Evolutionary conservation across 2,329 filamentous ascomycete species (phyloP), one percentile per base, ranked within the genome.

Genomic region (Didymella lethalis): DNA sequence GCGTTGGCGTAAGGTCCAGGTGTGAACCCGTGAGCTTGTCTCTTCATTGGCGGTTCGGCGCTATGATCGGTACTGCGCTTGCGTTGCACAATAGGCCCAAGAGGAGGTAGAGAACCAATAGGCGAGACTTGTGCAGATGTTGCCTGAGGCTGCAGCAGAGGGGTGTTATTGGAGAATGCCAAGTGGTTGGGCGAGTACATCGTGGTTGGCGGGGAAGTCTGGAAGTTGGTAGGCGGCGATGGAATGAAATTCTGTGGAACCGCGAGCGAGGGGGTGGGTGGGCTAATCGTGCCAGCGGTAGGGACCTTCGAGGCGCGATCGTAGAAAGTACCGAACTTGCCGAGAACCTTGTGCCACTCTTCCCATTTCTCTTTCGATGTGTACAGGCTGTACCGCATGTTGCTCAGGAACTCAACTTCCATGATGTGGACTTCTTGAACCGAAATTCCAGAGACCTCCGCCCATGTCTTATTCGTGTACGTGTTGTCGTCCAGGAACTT

Each of bases 401-500:
- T 98, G 82, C 94, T 97, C 63, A 99, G 82, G 70, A 99, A 99
- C 77, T 99, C 95, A n/a, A 99, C 95, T 77, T 99, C 95, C 95
- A 99, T 99, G 44, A 97, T 90, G 75, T 99, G 95, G 50, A 99
- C 97, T 78, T 99, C 95, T 61, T 90, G 88, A 12, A 98, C 94
- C 1, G 91, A 88, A 61, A 99, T 97, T 44, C 91, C 91, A 0
- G 95, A 98, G 11, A 99, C 95, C 71, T 99, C 95, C 2, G 94
- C 95, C 95, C 95, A 99, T 0, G 95, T 99, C 82, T 98, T 97
- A 82, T 99, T 99, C 36, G 95, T 98, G 79, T 99, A 99, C 0
- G 95, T 98, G 77, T 98, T 99, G 77, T 99, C 95, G 74, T 99
- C 95, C 69, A 99, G 81, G 75, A 98, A 99, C 81, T 99, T 99